Base-by-base conservation (phyloP, 2,329 filamentous ascomycete genomes). In the Fusarium compactum region DNA sequence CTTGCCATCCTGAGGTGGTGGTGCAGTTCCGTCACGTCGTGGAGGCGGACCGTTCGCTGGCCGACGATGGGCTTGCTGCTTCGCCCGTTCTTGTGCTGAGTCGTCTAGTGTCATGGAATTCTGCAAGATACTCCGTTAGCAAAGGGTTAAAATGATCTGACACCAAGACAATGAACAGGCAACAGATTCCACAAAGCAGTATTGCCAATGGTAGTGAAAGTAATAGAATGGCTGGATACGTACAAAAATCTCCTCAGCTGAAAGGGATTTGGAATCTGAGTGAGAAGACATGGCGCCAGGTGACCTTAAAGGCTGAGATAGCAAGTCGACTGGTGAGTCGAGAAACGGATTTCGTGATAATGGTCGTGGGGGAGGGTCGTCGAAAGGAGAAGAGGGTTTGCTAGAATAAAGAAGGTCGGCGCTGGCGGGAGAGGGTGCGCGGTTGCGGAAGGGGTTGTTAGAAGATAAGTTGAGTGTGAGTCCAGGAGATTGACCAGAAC, bases 361-460 rank as follows among this genome's bases (percentile, higher is more conserved):
- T 59, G 90, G 90, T 76, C 90, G 86, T 74, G 84, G 81, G 73
- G 84, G 82, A 69, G 80, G 84, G 80, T 89, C 87, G 80, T 89
- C 87, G 77, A 89, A 89, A 67, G 86, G 89, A 70, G 87, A 90
- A 68, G 80, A 80, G 72, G 82, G 83, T 79, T 81, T 80, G 74
- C 77, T 76, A 74, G 77, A 70, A 76, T 76, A 73, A 48, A 71
- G 69, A 60, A 77, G 68, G 45, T 82, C 75, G 77, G 77, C 66
- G 69, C 76, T 79, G 56, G 81, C 78, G 53, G 87, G 90, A 69
- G 91, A 92, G 40, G 85, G 84, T 70, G 90, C 89, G 76, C 91
- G 89, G 80, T 93, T 93, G 83, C 92, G 90, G 76, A 89, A 95
- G 68, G 92, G 92, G 78, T 95, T 95, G 86, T 94, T 94, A 79